Evolutionary conservation across 208 protist genomes (phyloP).

Genomic region (Wallacemonas collosoma): DNA sequence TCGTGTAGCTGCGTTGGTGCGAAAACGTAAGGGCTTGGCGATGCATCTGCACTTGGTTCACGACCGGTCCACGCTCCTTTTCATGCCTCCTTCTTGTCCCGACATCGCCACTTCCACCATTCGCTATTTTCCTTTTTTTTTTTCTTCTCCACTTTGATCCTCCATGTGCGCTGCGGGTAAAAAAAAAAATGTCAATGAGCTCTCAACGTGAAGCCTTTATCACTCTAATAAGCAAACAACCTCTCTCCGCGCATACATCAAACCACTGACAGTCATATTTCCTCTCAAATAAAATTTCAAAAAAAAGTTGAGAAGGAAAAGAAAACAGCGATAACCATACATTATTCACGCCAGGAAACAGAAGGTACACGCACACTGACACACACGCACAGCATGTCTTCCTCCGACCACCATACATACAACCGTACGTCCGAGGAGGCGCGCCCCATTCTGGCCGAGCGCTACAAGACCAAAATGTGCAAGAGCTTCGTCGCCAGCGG

Average conservation of each 20-base stretch:
- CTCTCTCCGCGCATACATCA: constrained; percentile 1
- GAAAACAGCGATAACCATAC: background rate
- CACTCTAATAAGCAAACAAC: background rate
- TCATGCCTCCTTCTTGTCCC: too few species aligned
- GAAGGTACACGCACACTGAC: background rate
- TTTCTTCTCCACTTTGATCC: background rate
- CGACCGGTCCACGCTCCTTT: too few species aligned
- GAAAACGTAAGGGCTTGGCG: too few species aligned
- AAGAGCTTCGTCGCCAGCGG: constrained; percentile 59
- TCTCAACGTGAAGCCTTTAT: constrained; percentile 1
- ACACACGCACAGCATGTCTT: background rate
- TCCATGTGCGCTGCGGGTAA: background rate
- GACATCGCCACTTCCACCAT: too few species aligned
- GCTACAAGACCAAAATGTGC: constrained; percentile 77
- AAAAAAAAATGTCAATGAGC: background rate
- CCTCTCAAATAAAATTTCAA: too few species aligned
- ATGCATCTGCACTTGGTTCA: too few species aligned
- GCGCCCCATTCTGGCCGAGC: constrained; percentile 32
- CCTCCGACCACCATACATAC: constrained; percentile 3
- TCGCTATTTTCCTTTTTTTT: background rate
- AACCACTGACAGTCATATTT: background rate
- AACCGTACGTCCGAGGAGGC: constrained; percentile 4
- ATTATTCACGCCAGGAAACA: background rate
- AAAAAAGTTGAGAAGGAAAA: background rate
- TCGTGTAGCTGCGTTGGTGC: too few species aligned